phyloP scores from a whole-genome alignment of 768 basidiomycete species.

The Wakefieldia striispora region DNA sequence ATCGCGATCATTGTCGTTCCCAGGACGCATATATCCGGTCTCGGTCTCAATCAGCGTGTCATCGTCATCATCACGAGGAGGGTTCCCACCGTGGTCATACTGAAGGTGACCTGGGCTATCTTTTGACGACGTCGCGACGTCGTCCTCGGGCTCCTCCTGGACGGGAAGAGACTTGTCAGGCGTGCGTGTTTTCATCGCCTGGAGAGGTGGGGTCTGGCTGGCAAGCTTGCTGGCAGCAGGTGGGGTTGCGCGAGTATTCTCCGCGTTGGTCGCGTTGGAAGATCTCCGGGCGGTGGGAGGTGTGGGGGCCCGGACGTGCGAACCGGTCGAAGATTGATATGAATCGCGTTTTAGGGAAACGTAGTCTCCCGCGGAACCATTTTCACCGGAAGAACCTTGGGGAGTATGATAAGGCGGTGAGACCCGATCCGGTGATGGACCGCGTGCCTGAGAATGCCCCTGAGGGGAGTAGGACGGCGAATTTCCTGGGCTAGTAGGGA shows the following conservation, averaged over 20 bases:
- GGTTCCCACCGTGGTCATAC: conserved; percentile 35
- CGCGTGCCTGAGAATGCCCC: conserved; percentile 36
- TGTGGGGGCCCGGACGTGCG: conserved; percentile 27
- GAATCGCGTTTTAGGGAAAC: conserved; percentile 46
- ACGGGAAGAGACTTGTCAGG: conserved; percentile 74
- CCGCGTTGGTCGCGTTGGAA: conserved; percentile 15
- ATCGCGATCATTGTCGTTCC: conserved; percentile 35
- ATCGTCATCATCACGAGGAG: conserved; percentile 45
- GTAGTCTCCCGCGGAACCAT: conserved; percentile 40
- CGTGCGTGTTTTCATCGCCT: conserved; percentile 51
- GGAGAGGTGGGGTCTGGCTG: conserved; percentile 56
- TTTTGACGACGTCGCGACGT: conserved; percentile 39
- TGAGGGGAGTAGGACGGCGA: conserved; percentile 43
- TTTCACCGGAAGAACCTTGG: conserved; percentile 44
- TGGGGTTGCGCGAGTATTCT: conserved; percentile 32
- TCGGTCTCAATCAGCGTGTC: conserved; percentile 45
- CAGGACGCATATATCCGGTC: conserved; percentile 33
- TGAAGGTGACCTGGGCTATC: conserved; percentile 38
- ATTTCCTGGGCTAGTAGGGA: conserved; percentile 36
- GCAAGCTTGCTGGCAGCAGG: conserved; percentile 38
- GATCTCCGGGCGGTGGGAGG: conserved; percentile 30
- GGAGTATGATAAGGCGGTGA: conserved; percentile 52
- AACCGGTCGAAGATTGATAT: conserved; percentile 30
- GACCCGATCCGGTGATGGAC: conserved; percentile 52
- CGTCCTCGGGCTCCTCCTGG: conserved; percentile 75